A percentile compares a stretch with the other conserved stretches of the same genome.
phyloP scores from a whole-genome alignment of 164 flowering plant species.

The Macadamia tetraphylla region DNA sequence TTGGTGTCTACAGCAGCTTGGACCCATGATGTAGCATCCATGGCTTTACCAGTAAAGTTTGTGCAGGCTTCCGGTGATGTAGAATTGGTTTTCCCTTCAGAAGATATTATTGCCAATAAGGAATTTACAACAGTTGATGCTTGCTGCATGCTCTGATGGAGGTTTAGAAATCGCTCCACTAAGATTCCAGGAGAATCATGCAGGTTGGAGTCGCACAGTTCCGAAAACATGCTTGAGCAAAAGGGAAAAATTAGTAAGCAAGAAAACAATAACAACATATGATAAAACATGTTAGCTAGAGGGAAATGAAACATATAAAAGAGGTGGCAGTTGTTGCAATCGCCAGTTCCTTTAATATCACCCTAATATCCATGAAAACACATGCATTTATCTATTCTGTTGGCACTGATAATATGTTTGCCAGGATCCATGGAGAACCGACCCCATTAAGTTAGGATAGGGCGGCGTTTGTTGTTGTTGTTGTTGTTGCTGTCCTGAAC shows the following conservation, averaged over 20 bases:
- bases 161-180: conserved; percentile 42
- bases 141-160: conserved; percentile 37
- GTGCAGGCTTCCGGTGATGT: conserved; percentile 18
- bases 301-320: background rate
- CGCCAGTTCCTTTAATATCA: background rate
- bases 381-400: too few species aligned
- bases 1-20: conserved; percentile 50
- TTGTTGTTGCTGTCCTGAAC: too few species aligned
- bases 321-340: background rate
- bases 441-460: too few species aligned
- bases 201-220: conserved; percentile 36
- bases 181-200: conserved; percentile 28
- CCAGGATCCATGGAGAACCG: too few species aligned
- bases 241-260: background rate
- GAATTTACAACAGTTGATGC: conserved; percentile 26
- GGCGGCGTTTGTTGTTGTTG: too few species aligned
- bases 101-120: conserved; percentile 18
- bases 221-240: conserved; percentile 39
- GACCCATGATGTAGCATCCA: conserved; percentile 41
- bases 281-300: background rate
- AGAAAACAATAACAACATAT: background rate
- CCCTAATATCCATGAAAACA: background rate
- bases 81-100: conserved; percentile 9
- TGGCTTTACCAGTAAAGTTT: conserved; percentile 18
- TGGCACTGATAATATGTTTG: too few species aligned